Conservation (phyloP, 2,329 filamentous ascomycete species). For the Ophiocordyceps polyrhachis-furcata region DNA sequence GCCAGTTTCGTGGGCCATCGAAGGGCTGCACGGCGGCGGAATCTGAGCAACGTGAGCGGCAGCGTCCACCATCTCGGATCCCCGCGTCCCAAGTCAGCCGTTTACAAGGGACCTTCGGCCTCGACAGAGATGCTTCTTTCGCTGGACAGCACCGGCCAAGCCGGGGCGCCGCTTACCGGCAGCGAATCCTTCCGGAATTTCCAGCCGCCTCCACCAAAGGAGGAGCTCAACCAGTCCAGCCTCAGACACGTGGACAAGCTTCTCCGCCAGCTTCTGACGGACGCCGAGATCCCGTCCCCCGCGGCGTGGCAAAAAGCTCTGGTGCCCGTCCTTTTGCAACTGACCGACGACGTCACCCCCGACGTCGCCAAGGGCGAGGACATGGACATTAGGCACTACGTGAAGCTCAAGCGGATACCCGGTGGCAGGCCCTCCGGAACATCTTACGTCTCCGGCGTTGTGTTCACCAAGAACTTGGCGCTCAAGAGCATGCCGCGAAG, state of each 20-base stretch:
- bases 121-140: slow-evolving; percentile 32
- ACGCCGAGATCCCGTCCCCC: slow-evolving; percentile 53
- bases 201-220: slow-evolving; percentile 47
- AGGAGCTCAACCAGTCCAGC: slow-evolving; percentile 76
- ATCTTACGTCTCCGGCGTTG: slow-evolving; percentile 87
- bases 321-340: slow-evolving; percentile 74
- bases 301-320: slow-evolving; percentile 78
- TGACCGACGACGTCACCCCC: slow-evolving; percentile 86
- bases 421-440: slow-evolving; percentile 82
- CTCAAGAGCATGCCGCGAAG: slow-evolving; percentile 89
- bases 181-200: slow-evolving; percentile 68
- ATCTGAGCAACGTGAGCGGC: slow-evolving; percentile 67
- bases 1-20: slow-evolving; percentile 38
- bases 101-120: slow-evolving; percentile 34
- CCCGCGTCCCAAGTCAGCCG: slow-evolving; percentile 43
- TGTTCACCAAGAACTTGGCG: slow-evolving; percentile 93
- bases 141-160: slow-evolving; percentile 24
- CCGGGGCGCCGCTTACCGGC: slow-evolving; percentile 38
- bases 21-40: slow-evolving; percentile 52
- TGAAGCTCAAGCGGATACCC: slow-evolving; percentile 92
- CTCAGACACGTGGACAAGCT: slow-evolving; percentile 75
- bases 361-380: slow-evolving; percentile 81
- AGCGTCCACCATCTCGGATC: slow-evolving; percentile 50
- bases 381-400: slow-evolving; percentile 94
- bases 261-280: slow-evolving; percentile 63